These are phyloP conservation scores for Passiflora organensis DNA, from an alignment of 345 rosid genomes.

Conservation along the genomic window DNA sequence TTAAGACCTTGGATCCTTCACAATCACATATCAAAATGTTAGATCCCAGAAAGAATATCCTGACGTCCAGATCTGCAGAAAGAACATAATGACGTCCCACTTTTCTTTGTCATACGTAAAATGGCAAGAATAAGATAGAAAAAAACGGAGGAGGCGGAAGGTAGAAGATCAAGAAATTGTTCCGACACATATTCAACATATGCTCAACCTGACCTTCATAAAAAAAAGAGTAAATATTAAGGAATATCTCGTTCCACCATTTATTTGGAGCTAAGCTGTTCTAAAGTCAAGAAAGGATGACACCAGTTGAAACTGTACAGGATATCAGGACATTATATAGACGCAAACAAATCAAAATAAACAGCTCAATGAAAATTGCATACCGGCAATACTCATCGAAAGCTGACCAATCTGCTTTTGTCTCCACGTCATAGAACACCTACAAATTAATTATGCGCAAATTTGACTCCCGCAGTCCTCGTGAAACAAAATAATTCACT, in stretches of 20 bases:
- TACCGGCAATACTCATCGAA: constrained; percentile 76
- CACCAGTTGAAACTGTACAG: no score
- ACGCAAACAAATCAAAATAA: no score
- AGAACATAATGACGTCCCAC: background rate
- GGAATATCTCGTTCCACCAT: no score
- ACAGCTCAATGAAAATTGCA: constrained; percentile 21
- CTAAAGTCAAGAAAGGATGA: no score
- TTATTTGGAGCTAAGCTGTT: no score
- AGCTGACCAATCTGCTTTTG: constrained; percentile 60
- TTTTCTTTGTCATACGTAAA: background rate
- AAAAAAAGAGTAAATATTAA: background rate
- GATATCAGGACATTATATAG: no score
- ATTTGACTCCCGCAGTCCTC: no score
- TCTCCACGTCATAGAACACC: constrained; percentile 65
- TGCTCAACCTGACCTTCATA: background rate
- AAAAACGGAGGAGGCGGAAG: background rate
- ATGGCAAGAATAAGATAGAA: background rate
- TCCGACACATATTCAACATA: background rate
- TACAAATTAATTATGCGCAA: constrained; percentile 14
- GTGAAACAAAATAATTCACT: no score
- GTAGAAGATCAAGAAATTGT: background rate
- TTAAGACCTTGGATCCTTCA: constrained; percentile 62
- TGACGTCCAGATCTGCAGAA: no score
- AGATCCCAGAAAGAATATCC: background rate
- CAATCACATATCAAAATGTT: constrained; percentile 8